Base-by-base conservation (phyloP, 352 stramenopile species). In the Lagenidium giganteum region DNA sequence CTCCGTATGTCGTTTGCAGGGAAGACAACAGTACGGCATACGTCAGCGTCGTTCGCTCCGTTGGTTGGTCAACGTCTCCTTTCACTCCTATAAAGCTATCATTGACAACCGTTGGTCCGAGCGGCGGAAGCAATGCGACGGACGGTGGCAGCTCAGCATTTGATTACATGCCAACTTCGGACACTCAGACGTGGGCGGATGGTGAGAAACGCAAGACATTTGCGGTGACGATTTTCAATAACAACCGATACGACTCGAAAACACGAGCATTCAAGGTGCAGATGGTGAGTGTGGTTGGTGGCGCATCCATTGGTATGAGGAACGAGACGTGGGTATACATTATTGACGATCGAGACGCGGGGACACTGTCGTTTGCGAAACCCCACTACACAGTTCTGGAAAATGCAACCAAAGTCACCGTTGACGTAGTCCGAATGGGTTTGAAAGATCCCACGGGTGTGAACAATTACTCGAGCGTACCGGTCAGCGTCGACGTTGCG, bases 331-430 rank as follows among this genome's bases (percentile, higher is more conserved):
- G 66, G 70, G 64, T 89, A 11, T 87, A 85, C 34, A 76, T 89
- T 23, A 57, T 89, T 32, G 76, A 89, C 32, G 76, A 89, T 47
- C 72, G 76, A 24, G 76, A 89, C 44, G 73, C 73, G 22, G 76
- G 76, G 12, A 87, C 76, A 16, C 38, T 89, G 0, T 85, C 73
- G 13, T 89, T 89, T 35, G 48, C 53, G 8, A 22, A 61, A 12
- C 53, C 63, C 2, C 61, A 68, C 33, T 89, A 89, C 47, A 54
- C 76, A n/a, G 73, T 89, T 4, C 26, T 74, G 2, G 76, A 89
- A 37, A 80, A 71, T n/a, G 59, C 34, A 4, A 46, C 53, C 4
- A 71, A 35, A 38, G 53, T 83, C 8, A 67, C 52, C 0, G 51
- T 89, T 5, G 61, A 70, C 9, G 51, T 89, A 18, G 54, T 59